These are phyloP conservation scores for Mariannaea sp. DNA, from an alignment of 2,329 filamentous ascomycete species.

Conservation along the genomic window DNA sequence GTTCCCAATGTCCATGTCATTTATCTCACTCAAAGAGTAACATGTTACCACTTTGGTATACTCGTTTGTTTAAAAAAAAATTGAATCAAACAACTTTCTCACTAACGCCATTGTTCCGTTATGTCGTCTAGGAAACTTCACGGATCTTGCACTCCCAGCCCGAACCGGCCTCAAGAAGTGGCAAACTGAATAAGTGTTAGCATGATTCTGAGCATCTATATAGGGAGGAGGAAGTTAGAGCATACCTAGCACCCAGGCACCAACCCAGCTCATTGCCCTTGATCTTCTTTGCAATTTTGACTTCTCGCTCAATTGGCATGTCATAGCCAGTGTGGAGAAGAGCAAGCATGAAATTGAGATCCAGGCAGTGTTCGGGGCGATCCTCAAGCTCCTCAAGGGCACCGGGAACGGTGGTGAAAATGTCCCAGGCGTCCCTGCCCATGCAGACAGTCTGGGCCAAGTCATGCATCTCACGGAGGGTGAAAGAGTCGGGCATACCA, in stretches of 20 bases:
- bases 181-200: constrained; percentile 63
- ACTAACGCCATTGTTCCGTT: constrained; percentile 33
- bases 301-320: constrained; percentile 94
- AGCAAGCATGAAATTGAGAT: constrained; percentile 95
- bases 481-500: constrained; percentile 98
- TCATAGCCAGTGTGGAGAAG: constrained; percentile 95
- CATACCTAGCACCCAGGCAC: constrained; percentile 92
- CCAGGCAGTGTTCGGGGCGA: constrained; percentile 89
- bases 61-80: constrained; percentile 28
- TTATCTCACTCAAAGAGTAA: constrained; percentile 25
- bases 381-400: constrained; percentile 80
- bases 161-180: constrained; percentile 77
- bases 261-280: constrained; percentile 95
- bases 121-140: constrained; percentile 63
- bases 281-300: constrained; percentile 99
- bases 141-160: constrained; percentile 90
- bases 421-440: constrained; percentile 76
- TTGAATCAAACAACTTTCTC: constrained; percentile 27
- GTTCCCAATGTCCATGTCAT: constrained; percentile 33
- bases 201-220: not conserved
- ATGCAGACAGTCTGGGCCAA: constrained; percentile 84
- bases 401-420: constrained; percentile 75
- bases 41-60: not conserved
- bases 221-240: constrained; percentile 42
- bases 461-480: constrained; percentile 85